Base-by-base conservation (phyloP, 805 yeast species). In the Yamadazyma nakazawae region DNA sequence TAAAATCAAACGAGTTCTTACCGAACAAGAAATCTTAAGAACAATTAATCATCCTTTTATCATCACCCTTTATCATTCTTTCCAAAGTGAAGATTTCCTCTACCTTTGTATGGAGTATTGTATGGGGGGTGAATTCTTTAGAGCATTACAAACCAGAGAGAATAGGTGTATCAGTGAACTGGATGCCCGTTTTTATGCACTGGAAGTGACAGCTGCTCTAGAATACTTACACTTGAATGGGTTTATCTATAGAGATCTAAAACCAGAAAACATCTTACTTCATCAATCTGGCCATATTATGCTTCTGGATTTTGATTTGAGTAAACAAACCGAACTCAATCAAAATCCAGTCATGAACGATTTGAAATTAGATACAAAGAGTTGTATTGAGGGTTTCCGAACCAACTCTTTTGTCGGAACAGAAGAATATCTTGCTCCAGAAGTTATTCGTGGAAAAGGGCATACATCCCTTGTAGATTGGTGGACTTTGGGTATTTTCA, bases 331-430 rank as follows among this genome's bases (percentile, higher is more conserved):
- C 2, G 86, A 81, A 40, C 79, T 82, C 35, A 80, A 82, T 12
- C 89, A 87, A 48, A 82, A 79, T 52, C 98, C 98, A 0, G 40
- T 40, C 10, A 77, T 89, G 55, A 52, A 53, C 37, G 61, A 61
- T 14, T 86, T 88, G 19, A 84, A 88, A 6, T 67, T 92, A 9
- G 99, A 94, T 63, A 94, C 99, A 1, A 92, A 89, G 61, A 87
- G 94, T 2, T 92, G 97, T 58, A 89, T 90, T 37, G 96, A 92
- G 61, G 96, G 96, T 11, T 94, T 95, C 67, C 75, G 98, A 58
- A 94, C 99, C 1, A 95, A 94, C 64, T 91, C 98, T 0, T 94
- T 94, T 73, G 99, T 94, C 31, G 99, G 99, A 1, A 94, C 99
- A 0, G 99, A 94, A 62, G 99, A 94, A 62, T 94, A 94, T 64